Percentiles rank a stretch among this genome's conserved stretches.
phyloP scores from a whole-genome alignment of 768 basidiomycete species.

The Trametes meyenii region DNA sequence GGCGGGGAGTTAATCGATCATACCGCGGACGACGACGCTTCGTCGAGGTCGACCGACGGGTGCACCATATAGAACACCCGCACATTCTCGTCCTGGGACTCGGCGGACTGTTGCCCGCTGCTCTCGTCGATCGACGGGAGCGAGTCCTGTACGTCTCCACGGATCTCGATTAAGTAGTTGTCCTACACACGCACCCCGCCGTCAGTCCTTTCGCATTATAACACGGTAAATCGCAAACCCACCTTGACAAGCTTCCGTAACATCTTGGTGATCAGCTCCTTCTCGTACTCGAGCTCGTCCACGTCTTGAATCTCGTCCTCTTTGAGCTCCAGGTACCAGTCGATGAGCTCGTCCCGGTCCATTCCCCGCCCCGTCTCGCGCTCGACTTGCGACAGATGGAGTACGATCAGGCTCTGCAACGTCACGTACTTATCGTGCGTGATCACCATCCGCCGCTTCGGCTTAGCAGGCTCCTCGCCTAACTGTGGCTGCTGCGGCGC shows the following conservation, averaged over 20 bases:
- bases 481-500: slow-evolving; percentile 18
- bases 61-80: slow-evolving; percentile 91
- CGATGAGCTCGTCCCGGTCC: slow-evolving; percentile 89
- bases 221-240: slow-evolving; percentile 19
- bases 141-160: slow-evolving; percentile 82
- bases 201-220: neutral
- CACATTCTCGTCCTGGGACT: slow-evolving; percentile 52
- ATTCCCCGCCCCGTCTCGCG: slow-evolving; percentile 73
- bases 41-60: slow-evolving; percentile 79
- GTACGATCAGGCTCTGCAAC: slow-evolving; percentile 84
- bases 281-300: slow-evolving; percentile 89
- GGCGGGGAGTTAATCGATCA: slow-evolving; percentile 4
- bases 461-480: slow-evolving; percentile 35
- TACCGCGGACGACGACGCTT: slow-evolving; percentile 38
- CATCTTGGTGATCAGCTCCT: slow-evolving; percentile 88
- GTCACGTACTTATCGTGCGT: slow-evolving; percentile 95
- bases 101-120: slow-evolving; percentile 52
- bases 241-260: slow-evolving; percentile 92
- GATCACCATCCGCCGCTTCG: slow-evolving; percentile 84
- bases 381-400: slow-evolving; percentile 81
- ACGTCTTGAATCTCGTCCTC: slow-evolving; percentile 83
- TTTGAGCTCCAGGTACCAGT: slow-evolving; percentile 93
- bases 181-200: slow-evolving; percentile 52
- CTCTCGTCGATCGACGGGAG: slow-evolving; percentile 67
- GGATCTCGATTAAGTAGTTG: slow-evolving; percentile 80